Percentiles rank a stretch among this genome's conserved stretches.
phyloP scores from a whole-genome alignment of 306 rosid genomes.

The Begonia fuchsioides region DNA sequence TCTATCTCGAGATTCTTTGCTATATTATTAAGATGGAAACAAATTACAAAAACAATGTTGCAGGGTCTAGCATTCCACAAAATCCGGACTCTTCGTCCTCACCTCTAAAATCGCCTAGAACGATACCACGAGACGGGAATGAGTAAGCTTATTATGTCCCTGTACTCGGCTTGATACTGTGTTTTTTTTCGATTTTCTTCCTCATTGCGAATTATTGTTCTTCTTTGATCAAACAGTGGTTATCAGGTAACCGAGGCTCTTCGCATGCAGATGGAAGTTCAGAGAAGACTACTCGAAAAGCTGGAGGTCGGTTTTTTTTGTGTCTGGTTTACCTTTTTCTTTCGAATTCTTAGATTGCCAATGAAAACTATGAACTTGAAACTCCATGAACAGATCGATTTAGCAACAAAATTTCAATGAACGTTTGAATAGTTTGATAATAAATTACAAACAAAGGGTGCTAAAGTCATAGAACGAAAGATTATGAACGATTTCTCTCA shows the following conservation, averaged over 20 bases:
- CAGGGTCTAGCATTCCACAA: slow-evolving; percentile 44
- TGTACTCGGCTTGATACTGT: too few species aligned
- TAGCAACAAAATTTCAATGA: too few species aligned
- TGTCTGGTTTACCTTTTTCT: too few species aligned
- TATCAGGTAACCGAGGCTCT: slow-evolving; percentile 50
- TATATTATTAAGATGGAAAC: neutral
- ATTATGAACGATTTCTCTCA: too few species aligned
- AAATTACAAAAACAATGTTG: slow-evolving; percentile 6
- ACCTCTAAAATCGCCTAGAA: slow-evolving; percentile 25
- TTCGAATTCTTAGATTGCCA: too few species aligned
- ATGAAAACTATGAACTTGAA: too few species aligned
- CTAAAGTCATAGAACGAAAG: too few species aligned
- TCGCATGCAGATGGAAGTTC: slow-evolving; percentile 52
- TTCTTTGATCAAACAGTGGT: slow-evolving; percentile 21
- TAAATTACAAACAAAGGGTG: too few species aligned
- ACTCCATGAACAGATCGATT: too few species aligned
- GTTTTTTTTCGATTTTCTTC: neutral
- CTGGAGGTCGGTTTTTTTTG: slow-evolving; percentile 27
- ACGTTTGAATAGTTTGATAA: too few species aligned
- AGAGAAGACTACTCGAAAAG: slow-evolving; percentile 44
- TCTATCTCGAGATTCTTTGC: too few species aligned
- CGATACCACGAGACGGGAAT: slow-evolving; percentile 24
- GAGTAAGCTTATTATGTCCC: slow-evolving; percentile 26
- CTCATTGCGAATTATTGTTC: slow-evolving; percentile 1
- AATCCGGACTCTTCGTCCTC: slow-evolving; percentile 48